Percentiles rank a stretch among this genome's conserved stretches.
Evolutionary conservation across 306 rosid genomes (phyloP).

Genomic region (Cicer judaicum): DNA sequence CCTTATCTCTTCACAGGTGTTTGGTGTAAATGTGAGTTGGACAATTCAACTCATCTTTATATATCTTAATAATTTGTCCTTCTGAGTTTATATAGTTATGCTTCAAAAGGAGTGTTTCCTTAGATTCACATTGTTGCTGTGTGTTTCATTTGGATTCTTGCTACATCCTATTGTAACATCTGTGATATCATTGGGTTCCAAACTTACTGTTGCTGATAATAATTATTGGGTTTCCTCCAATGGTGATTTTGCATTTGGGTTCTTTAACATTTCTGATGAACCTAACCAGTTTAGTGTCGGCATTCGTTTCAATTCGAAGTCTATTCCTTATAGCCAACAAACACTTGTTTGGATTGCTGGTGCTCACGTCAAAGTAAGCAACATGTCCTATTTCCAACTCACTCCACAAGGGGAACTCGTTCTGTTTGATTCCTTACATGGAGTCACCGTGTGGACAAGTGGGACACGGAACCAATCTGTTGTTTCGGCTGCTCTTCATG

Average conservation of each 20-base stretch:
- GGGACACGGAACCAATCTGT: constrained; percentile 52
- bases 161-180: constrained; percentile 51
- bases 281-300: constrained; percentile 66
- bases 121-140: constrained; percentile 49
- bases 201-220: constrained; percentile 57
- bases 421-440: constrained; percentile 61
- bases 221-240: constrained; percentile 69
- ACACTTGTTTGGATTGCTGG: constrained; percentile 75
- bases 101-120: constrained; percentile 50
- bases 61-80: constrained; percentile 29
- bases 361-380: constrained; percentile 58
- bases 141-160: constrained; percentile 51
- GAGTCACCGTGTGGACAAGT: constrained; percentile 58
- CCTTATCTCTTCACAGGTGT: constrained; percentile 39
- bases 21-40: constrained; percentile 39
- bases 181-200: constrained; percentile 72
- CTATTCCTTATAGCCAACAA: constrained; percentile 60
- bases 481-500: constrained; percentile 64
- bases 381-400: constrained; percentile 65
- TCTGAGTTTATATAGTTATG: constrained; percentile 53
- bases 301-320: constrained; percentile 65
- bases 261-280: constrained; percentile 60
- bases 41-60: neutral
- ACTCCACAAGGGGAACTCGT: constrained; percentile 62
- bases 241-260: constrained; percentile 77